phyloP scores from a whole-genome alignment of 2,329 filamentous ascomycete species.

The Colletotrichum incanum region DNA sequence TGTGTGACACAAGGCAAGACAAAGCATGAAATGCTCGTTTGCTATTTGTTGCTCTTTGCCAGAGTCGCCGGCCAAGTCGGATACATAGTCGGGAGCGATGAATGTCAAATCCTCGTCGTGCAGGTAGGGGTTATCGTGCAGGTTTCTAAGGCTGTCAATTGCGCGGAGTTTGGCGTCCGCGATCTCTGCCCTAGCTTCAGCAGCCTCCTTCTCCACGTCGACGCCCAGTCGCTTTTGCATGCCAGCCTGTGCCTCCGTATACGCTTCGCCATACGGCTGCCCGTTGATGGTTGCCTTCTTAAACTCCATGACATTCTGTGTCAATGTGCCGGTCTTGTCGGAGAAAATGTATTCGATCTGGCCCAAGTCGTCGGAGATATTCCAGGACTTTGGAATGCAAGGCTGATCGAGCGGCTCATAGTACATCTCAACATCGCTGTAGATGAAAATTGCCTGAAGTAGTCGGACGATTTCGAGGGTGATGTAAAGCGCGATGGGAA shows the following conservation, averaged over 20 bases:
- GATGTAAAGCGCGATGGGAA: constrained; percentile 98
- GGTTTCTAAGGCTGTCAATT: constrained; percentile 78
- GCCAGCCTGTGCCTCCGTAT: constrained; percentile 95
- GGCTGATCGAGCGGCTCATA: constrained; percentile 95
- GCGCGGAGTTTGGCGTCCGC: constrained; percentile 82
- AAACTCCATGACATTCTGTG: constrained; percentile 98
- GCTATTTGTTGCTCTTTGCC: constrained; percentile 83
- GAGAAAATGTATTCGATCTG: constrained; percentile 99
- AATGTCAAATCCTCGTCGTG: constrained; percentile 93
- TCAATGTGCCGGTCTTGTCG: constrained; percentile 92
- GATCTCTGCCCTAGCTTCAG: constrained; percentile 82
- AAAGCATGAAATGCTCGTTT: constrained; percentile 93
- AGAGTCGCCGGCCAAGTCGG: constrained; percentile 84
- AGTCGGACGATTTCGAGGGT: constrained; percentile 96
- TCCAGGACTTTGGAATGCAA: constrained; percentile 98
- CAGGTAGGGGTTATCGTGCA: constrained; percentile 92
- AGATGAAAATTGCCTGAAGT: constrained; percentile 96
- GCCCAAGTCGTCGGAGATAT: constrained; percentile 97
- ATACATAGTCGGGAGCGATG: constrained; percentile 89
- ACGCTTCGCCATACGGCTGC: constrained; percentile 96
- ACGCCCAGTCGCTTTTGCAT: constrained; percentile 95
- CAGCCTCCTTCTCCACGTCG: constrained; percentile 86
- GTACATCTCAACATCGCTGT: constrained; percentile 97
- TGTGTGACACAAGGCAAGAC: constrained; percentile 94
- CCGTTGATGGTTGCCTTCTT: constrained; percentile 98